A percentile compares a stretch with the other conserved stretches of the same genome.
These are phyloP conservation scores for Claviceps arundinis DNA, from an alignment of 2,329 filamentous ascomycete species.

Conservation along the genomic window DNA sequence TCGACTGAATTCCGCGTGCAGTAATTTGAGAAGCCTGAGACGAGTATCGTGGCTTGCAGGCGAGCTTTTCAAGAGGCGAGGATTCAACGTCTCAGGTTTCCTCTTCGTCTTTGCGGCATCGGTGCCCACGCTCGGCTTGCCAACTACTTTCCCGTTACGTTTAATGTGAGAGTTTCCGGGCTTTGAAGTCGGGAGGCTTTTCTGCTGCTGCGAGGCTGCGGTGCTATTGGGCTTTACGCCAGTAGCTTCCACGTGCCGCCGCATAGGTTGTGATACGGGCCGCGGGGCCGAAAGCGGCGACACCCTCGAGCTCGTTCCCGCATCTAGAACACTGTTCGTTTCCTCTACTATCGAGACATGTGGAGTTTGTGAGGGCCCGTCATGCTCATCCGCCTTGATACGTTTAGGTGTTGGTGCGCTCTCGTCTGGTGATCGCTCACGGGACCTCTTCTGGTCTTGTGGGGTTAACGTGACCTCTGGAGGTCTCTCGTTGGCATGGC, in stretches of 20 bases:
- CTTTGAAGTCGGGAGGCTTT: not conserved
- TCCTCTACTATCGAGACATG: not conserved
- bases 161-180: not conserved
- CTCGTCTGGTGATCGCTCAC: constrained; percentile 9
- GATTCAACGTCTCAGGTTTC: constrained; percentile 47
- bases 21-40: constrained; percentile 42
- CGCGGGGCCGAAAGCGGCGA: constrained; percentile 12
- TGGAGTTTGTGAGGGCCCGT: not conserved
- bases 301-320: not conserved
- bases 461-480: constrained; percentile 5
- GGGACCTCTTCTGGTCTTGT: not conserved
- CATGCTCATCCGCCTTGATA: constrained; percentile 12
- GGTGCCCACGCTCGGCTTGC: not conserved
- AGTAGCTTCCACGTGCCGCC: constrained; percentile 7
- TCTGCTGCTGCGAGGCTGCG: not conserved
- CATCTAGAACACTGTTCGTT: not conserved
- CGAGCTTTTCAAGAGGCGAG: constrained; percentile 45
- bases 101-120: not conserved
- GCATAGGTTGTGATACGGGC: constrained; percentile 20
- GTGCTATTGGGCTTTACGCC: not conserved
- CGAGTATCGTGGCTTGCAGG: constrained; percentile 45
- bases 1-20: constrained; percentile 53
- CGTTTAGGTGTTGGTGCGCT: constrained; percentile 18
- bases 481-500: constrained; percentile 24
- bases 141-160: not conserved